Evolutionary conservation across 768 basidiomycete species (phyloP), one percentile per base, ranked within the genome.

Genomic region (Chalciporus chontae): DNA sequence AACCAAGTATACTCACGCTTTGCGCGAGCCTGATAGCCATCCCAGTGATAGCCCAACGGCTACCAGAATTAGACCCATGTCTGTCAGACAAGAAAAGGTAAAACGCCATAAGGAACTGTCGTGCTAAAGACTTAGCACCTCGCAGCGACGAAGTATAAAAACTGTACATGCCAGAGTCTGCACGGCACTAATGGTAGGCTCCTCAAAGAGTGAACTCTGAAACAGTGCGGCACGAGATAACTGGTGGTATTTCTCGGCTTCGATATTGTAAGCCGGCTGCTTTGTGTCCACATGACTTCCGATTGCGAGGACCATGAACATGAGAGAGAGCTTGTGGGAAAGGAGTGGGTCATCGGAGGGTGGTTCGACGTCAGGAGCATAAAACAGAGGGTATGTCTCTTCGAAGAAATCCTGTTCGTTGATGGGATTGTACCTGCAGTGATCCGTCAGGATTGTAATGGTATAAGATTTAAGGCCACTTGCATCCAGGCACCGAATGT

Each of bases 401-500:
- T 68, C 74, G 53, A 84, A 77, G 64, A 86, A 84, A 39, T 77
- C 71, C 24, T 81, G 78, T 54, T 76, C 69, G 45, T 73, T 78
- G 50, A 86, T 78, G 29, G 84, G 84, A 60, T 84, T 79, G 60
- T 86, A 85, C 83, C 84, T 86, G 55, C 10, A 18, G 15, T 9
- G 24, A 31, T 10, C 17, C 43, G 36, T 67, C 38, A 56, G 52
- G 17, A 47, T 37, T 31, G 15, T 10, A 23, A 43, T 26, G 53
- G 41, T 8, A 24, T 42, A 27, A 38, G 38, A 43, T 27, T 40
- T 27, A 50, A 29, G 47, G 31, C 58, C 21, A 44, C 82, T 68
- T 67, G 85, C 84, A 87, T 85, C 84, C 84, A 86, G 47, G 82
- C 78, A 26, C 82, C 86, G 59, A 81, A 76, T 23, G 74, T 74